Evolutionary conservation across 768 basidiomycete genomes (phyloP).

Genomic region (Lenzites betulinus): DNA sequence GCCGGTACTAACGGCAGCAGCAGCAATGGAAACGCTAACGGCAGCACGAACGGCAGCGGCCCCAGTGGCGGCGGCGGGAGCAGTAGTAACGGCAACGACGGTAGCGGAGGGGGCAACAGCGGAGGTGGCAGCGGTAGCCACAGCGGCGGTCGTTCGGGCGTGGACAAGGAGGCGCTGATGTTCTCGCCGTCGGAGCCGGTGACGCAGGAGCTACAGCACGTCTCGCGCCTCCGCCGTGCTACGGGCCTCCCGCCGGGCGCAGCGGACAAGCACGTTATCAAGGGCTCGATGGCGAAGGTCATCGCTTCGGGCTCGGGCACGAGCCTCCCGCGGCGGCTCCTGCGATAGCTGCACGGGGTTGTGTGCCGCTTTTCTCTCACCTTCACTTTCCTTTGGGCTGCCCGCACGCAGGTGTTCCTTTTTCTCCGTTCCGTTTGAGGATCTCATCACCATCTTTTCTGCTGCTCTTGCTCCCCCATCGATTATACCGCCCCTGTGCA

Average conservation of each 20-base stretch:
- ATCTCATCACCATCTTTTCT: too few species aligned
- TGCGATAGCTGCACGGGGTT: constrained; percentile 3
- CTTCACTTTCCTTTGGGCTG: not conserved
- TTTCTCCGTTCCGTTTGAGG: too few species aligned
- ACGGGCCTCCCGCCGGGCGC: constrained; percentile 37
- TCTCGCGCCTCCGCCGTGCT: constrained; percentile 44
- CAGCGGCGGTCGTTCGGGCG: not conserved
- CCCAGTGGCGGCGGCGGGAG: too few species aligned
- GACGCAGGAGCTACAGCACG: constrained; percentile 38
- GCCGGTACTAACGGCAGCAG: not conserved
- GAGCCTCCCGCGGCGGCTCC: constrained; percentile 13
- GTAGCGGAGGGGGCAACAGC: not conserved
- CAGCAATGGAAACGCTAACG: not conserved
- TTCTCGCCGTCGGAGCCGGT: constrained; percentile 42
- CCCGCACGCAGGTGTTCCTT: not conserved
- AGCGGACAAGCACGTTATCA: constrained; percentile 53
- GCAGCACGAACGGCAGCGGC: not conserved
- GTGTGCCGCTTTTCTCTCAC: not conserved
- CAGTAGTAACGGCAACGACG: not conserved
- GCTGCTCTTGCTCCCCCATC: too few species aligned
- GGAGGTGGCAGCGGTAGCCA: not conserved
- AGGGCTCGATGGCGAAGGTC: constrained; percentile 57
- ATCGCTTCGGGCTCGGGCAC: constrained; percentile 32
- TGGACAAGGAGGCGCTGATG: constrained; percentile 12
- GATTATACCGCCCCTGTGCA: too few species aligned